Evolutionary conservation across 208 protist genomes (phyloP).

Genomic region (Strigomonas culicis): DNA sequence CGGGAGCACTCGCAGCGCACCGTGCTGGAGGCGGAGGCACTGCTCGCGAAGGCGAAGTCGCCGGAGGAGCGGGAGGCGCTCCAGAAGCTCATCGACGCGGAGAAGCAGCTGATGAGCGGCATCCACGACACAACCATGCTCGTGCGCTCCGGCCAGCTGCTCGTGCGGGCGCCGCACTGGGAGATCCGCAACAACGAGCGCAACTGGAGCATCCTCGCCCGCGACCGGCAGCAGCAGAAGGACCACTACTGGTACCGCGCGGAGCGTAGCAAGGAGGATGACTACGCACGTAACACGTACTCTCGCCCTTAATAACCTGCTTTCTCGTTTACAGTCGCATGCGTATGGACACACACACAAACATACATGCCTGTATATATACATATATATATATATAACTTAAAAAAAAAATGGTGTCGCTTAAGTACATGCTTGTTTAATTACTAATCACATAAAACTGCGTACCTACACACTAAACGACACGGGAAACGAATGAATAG

Average conservation of each 20-base stretch:
- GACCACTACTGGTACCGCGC: constrained; percentile 86
- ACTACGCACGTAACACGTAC: constrained; percentile 79
- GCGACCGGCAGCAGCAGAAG: constrained; percentile 87
- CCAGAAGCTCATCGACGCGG: constrained; percentile 52
- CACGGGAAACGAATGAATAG: too few species aligned
- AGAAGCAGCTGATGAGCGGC: constrained; percentile 47
- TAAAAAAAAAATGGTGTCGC: too few species aligned
- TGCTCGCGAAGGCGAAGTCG: constrained; percentile 44
- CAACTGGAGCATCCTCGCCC: constrained; percentile 80
- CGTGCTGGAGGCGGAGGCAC: constrained; percentile 42
- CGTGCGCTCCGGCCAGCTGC: constrained; percentile 70
- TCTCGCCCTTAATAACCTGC: constrained; percentile 13
- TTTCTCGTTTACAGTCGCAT: too few species aligned
- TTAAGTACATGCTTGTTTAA: too few species aligned
- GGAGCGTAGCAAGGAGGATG: constrained; percentile 79
- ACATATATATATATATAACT: too few species aligned
- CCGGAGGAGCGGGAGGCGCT: constrained; percentile 46
- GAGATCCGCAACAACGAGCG: constrained; percentile 85
- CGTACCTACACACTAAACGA: too few species aligned
- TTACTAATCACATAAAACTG: too few species aligned
- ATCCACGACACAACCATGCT: constrained; percentile 67
- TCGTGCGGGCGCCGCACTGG: constrained; percentile 77
- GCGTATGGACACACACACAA: too few species aligned
- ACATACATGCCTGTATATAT: too few species aligned
- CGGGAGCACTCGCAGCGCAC: constrained; percentile 25